Base-by-base conservation (phyloP, 331 rosid genomes). In the Prunus yedoensis region DNA sequence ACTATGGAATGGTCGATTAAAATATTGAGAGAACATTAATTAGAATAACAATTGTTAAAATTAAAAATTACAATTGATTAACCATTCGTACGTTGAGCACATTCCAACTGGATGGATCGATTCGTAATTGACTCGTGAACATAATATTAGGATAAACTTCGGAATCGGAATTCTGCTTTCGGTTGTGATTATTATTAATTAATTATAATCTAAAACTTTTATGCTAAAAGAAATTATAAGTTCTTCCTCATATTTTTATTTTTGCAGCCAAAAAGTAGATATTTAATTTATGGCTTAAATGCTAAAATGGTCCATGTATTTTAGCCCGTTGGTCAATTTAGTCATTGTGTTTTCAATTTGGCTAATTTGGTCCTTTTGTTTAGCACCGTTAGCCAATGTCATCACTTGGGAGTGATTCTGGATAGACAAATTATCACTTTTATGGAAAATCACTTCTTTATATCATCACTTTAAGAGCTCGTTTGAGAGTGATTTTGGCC, bases 81-180 rank as follows among this genome's bases (percentile, higher is more conserved):
- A 46, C 16, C 28, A 23, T 43, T 21, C 58, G n/a, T 32, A 32
- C 16, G 16, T 49, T 21, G 8, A 52, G 62, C 28, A 43, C 51
- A 66, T 28, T 68, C 71, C 35, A 66, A 66, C 73, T 57, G 56
- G 46, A 35, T 76, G 83, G 69, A 80, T 78, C 65, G 78, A 84
- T 82, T 80, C 83, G 71, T 67, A 66, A 81, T 84, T 87, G 87
- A 84, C 94, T 67, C 20, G 9, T 30, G 21, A 32, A 47, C 56
- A 70, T 77, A 71, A 52, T 53, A 57, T 35, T n/a, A 70, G 69
- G 56, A 65, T 57, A 9, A 54, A 7, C 53, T 23, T 20, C 38
- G 65, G 87, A 84, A 84, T 82, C 69, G 7, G 79, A 73, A 79
- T 72, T 78, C 60, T 28, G 10, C 75, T 75, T 81, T 81, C 46